These are phyloP conservation scores for Candida hungchunana DNA, from an alignment of 805 yeast species.

Conservation along the genomic window DNA sequence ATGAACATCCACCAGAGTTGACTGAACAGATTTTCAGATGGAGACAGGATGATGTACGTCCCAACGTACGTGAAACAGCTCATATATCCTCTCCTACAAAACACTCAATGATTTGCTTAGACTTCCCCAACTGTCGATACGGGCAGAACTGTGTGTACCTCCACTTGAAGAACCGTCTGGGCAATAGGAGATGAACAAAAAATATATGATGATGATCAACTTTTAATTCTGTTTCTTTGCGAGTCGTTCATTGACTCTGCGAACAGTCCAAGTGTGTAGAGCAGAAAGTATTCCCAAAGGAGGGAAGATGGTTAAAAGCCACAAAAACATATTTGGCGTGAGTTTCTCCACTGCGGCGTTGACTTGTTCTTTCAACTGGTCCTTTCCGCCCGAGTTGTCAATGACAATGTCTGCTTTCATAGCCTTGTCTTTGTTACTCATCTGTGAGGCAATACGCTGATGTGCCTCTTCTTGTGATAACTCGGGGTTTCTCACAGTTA, in stretches of 20 bases:
- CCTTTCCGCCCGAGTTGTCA: constrained; percentile 51
- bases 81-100: too few relatives aligned
- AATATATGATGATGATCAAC: too few relatives aligned
- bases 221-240: too few relatives aligned
- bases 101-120: too few relatives aligned
- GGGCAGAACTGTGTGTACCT: too few relatives aligned
- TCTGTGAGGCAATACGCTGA: constrained; percentile 72
- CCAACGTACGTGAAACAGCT: neutral
- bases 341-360: constrained; percentile 35
- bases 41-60: neutral
- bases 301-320: constrained; percentile 36
- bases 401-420: constrained; percentile 61
- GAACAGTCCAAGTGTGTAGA: constrained; percentile 6
- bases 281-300: constrained; percentile 32
- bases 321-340: constrained; percentile 33
- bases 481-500: constrained; percentile 63
- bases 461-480: constrained; percentile 61
- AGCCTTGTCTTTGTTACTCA: constrained; percentile 57
- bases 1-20: neutral
- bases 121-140: too few relatives aligned
- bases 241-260: too few relatives aligned
- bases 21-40: neutral
- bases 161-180: too few relatives aligned
- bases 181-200: too few relatives aligned
- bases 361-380: constrained; percentile 39